Conservation (phyloP, 345 rosid genomes). For the Physaria fendleri region DNA sequence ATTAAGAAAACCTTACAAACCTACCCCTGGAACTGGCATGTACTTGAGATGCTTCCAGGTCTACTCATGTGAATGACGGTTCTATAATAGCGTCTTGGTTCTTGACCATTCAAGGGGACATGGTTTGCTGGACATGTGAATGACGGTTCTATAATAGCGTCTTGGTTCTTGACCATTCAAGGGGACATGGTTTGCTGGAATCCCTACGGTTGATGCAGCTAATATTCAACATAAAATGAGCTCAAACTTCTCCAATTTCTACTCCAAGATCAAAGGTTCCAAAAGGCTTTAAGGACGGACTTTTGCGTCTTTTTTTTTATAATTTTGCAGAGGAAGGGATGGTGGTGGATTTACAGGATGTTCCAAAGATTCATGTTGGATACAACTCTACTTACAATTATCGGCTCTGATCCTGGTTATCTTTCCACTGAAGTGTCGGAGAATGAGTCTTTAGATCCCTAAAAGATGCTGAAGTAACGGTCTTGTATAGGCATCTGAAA, state of each 20-base stretch:
- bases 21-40: constrained; percentile 24
- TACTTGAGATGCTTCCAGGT: constrained; percentile 19
- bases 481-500: constrained; percentile 5
- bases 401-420: constrained; percentile 35
- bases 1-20: neutral
- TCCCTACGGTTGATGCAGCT: constrained; percentile 27
- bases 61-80: neutral
- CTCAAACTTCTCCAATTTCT: constrained; percentile 23
- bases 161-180: constrained; percentile 15
- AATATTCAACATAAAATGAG: constrained; percentile 30
- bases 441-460: constrained; percentile 18
- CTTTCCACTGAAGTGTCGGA: constrained; percentile 30
- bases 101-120: constrained; percentile 21
- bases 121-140: constrained; percentile 17
- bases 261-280: neutral
- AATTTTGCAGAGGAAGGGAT: neutral
- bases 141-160: neutral
- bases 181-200: constrained; percentile 18
- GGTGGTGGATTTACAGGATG: constrained; percentile 32
- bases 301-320: constrained; percentile 25
- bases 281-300: neutral
- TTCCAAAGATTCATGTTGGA: constrained; percentile 40
- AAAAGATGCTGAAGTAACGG: constrained; percentile 16
- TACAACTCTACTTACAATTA: constrained; percentile 23
- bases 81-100: neutral